These are phyloP conservation scores for Barnettozyma sucrosica DNA, from an alignment of 805 yeast species.

Conservation along the genomic window DNA sequence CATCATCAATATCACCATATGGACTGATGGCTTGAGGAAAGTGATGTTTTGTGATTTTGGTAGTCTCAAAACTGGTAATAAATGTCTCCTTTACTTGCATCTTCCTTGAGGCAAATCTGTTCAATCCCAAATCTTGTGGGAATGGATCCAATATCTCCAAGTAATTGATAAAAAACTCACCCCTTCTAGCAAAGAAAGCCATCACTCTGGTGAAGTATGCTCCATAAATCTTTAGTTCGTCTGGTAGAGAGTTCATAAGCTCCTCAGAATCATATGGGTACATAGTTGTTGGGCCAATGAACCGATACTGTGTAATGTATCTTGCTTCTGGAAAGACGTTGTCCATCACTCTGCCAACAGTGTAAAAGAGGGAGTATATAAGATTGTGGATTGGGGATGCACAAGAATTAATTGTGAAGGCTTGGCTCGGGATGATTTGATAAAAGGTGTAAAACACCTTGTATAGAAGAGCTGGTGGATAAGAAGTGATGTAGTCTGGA, in stretches of 20 bases:
- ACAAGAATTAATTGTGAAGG: slow-evolving; percentile 8
- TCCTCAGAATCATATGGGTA: slow-evolving; percentile 17
- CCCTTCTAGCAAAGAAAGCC: slow-evolving; percentile 21
- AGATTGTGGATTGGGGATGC: slow-evolving; percentile 13
- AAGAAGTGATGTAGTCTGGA: slow-evolving; percentile 12
- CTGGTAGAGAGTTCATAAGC: slow-evolving; percentile 5
- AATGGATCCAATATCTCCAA: slow-evolving; percentile 17
- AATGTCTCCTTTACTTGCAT: slow-evolving; percentile 14
- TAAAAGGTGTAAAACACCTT: slow-evolving; percentile 13
- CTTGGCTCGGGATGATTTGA: slow-evolving; percentile 18
- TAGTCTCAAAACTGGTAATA: slow-evolving; percentile 12
- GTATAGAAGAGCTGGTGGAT: slow-evolving; percentile 15
- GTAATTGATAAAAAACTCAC: slow-evolving; percentile 20
- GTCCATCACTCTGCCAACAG: slow-evolving; percentile 17
- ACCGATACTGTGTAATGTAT: slow-evolving; percentile 17
- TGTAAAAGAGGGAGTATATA: slow-evolving; percentile 14
- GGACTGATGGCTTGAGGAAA: slow-evolving; percentile 16
- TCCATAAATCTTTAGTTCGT: slow-evolving; percentile 10
- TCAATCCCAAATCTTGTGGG: slow-evolving; percentile 13
- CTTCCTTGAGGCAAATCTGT: slow-evolving; percentile 21
- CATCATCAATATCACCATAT: not conserved
- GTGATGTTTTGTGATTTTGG: slow-evolving; percentile 12
- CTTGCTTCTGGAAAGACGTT: slow-evolving; percentile 22
- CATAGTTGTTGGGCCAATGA: slow-evolving; percentile 22
- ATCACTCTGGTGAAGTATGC: slow-evolving; percentile 16